A percentile compares a stretch with the other conserved stretches of the same genome.
These are phyloP conservation scores for Nemophila menziesii DNA, from an alignment of 257 asterid genomes.

Conservation along the genomic window DNA sequence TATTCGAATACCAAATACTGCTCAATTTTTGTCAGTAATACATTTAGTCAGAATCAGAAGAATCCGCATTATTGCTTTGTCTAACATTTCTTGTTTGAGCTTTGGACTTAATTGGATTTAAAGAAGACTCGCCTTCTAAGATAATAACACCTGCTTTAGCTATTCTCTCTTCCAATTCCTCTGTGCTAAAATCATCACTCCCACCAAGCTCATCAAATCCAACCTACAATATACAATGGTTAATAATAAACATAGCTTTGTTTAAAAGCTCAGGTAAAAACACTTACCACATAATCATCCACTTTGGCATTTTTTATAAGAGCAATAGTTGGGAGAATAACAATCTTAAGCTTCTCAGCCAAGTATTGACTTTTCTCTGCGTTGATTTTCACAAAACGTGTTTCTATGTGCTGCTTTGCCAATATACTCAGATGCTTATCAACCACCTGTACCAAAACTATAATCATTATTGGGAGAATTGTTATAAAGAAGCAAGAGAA, in stretches of 20 bases:
- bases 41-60: slow-evolving; percentile 69
- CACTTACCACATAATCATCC: slow-evolving; percentile 83
- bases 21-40: background rate
- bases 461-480: background rate
- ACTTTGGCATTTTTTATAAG: slow-evolving; percentile 86
- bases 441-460: slow-evolving; percentile 52
- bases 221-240: slow-evolving; percentile 34
- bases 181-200: slow-evolving; percentile 80
- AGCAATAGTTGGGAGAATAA: slow-evolving; percentile 90
- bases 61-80: slow-evolving; percentile 53
- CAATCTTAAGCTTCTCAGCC: slow-evolving; percentile 79
- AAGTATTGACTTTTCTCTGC: slow-evolving; percentile 91
- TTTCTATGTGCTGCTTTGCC: slow-evolving; percentile 84
- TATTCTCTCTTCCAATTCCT: slow-evolving; percentile 84
- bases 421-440: slow-evolving; percentile 80
- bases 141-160: slow-evolving; percentile 64
- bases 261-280: background rate
- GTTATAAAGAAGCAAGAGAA: too few species aligned
- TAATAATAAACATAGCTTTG: slow-evolving; percentile 5
- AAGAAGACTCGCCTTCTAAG: slow-evolving; percentile 67
- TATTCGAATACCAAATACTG: background rate
- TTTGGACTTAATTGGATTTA: slow-evolving; percentile 38
- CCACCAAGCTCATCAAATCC: slow-evolving; percentile 98
- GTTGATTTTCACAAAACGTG: slow-evolving; percentile 81
- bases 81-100: slow-evolving; percentile 55